These are phyloP conservation scores for Pontederia crassipes DNA, from an alignment of 176 grass and related monocot species.

Conservation along the genomic window DNA sequence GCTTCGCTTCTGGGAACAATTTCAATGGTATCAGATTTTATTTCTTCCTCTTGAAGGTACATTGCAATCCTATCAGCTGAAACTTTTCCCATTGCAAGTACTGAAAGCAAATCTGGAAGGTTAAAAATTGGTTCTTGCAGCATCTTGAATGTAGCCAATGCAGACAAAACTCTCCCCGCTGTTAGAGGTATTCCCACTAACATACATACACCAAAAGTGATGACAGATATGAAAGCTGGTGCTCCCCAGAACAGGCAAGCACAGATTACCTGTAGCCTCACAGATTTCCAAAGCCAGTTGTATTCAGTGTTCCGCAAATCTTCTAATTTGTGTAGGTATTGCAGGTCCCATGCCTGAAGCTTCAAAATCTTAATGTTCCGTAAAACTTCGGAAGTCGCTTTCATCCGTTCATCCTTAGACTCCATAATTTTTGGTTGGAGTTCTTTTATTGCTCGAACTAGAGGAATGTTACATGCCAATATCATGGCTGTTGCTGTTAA, in stretches of 20 bases:
- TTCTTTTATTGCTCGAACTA: conserved; percentile 70
- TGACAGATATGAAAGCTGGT: conserved; percentile 70
- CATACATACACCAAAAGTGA: conserved; percentile 86
- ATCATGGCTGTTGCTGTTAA: conserved; percentile 64
- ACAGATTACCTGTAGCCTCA: conserved; percentile 43
- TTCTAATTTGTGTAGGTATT: conserved; percentile 82
- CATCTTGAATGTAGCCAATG: conserved; percentile 94
- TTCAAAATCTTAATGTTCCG: conserved; percentile 96
- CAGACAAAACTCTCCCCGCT: conserved; percentile 85
- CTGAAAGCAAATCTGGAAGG: conserved; percentile 90
- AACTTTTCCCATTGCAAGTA: conserved; percentile 91
- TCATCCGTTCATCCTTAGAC: conserved; percentile 90
- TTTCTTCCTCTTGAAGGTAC: conserved; percentile 90
- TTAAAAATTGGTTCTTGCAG: conserved; percentile 93
- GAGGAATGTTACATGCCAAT: conserved; percentile 89
- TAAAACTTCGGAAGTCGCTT: conserved; percentile 86
- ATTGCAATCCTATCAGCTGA: conserved; percentile 72
- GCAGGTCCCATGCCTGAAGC: conserved; percentile 93
- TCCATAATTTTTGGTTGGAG: conserved; percentile 77
- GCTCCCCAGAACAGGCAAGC: conserved; percentile 87
- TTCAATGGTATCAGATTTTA: conserved; percentile 57
- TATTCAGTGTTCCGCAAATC: conserved; percentile 50
- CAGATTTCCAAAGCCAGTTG: conserved; percentile 70
- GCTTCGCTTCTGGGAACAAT: conserved; percentile 43
- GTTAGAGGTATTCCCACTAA: conserved; percentile 76